Conservation (phyloP, 129 eudicot genomes). For the Logfia minima region DNA sequence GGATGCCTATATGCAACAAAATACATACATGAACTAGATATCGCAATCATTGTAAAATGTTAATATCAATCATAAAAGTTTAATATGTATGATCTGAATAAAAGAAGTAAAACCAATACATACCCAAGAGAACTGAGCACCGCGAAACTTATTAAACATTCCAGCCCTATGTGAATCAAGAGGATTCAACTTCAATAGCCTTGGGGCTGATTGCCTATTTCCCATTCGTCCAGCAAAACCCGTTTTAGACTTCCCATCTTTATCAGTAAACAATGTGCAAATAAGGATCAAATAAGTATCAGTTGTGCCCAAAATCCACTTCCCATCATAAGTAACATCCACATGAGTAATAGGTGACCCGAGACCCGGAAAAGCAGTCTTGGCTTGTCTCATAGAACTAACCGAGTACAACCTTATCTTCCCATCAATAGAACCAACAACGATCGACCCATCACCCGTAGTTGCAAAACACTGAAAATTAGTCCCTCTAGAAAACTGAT, state of each 20-base stretch:
- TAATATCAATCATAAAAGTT: not conserved
- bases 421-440: slow-evolving; percentile 96
- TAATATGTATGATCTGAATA: not conserved
- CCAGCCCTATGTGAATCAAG: slow-evolving; percentile 95
- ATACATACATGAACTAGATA: slow-evolving; percentile 18
- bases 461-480: slow-evolving; percentile 96
- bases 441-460: slow-evolving; percentile 97
- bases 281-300: slow-evolving; percentile 90
- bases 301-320: slow-evolving; percentile 94
- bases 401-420: slow-evolving; percentile 82
- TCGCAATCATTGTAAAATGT: slow-evolving; percentile 8
- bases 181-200: slow-evolving; percentile 84
- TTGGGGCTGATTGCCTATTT: slow-evolving; percentile 75
- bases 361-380: slow-evolving; percentile 96
- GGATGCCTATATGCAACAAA: not conserved
- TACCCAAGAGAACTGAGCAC: slow-evolving; percentile 98
- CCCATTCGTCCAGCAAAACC: slow-evolving; percentile 98
- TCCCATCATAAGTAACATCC: slow-evolving; percentile 97
- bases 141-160: slow-evolving; percentile 70
- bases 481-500: slow-evolving; percentile 93
- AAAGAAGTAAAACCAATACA: slow-evolving; percentile 22
- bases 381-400: slow-evolving; percentile 89
- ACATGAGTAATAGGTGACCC: slow-evolving; percentile 95
- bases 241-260: slow-evolving; percentile 88
- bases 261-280: slow-evolving; percentile 81